A percentile compares a stretch with the other conserved stretches of the same genome.
Conservation (phyloP, 2,329 filamentous ascomycete species). For the Fusarium falciforme region DNA sequence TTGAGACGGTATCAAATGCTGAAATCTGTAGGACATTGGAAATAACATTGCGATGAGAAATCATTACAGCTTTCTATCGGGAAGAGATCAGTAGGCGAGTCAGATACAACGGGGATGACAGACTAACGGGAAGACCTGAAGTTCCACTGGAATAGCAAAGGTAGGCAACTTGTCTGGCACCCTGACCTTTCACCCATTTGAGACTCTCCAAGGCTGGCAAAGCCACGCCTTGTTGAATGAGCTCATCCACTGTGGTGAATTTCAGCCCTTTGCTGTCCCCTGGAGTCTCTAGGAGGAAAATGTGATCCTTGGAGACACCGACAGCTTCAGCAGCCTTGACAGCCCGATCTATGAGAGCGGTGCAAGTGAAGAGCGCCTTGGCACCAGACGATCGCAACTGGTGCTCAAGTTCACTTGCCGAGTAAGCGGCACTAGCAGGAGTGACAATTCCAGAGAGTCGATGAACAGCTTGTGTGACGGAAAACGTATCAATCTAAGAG, state of each 20-base stretch:
- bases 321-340: slow-evolving; percentile 72
- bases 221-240: slow-evolving; percentile 69
- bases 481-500: slow-evolving; percentile 75
- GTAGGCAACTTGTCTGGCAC: slow-evolving; percentile 75
- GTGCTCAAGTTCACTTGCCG: slow-evolving; percentile 73
- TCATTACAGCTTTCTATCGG: slow-evolving; percentile 82
- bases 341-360: slow-evolving; percentile 71
- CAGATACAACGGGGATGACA: background rate
- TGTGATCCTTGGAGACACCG: slow-evolving; percentile 69
- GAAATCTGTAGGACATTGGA: slow-evolving; percentile 76
- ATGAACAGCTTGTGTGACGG: slow-evolving; percentile 78
- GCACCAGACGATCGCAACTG: slow-evolving; percentile 76
- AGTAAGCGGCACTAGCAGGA: slow-evolving; percentile 80
- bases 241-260: slow-evolving; percentile 73
- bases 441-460: slow-evolving; percentile 77
- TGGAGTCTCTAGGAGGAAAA: slow-evolving; percentile 77
- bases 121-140: slow-evolving; percentile 76
- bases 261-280: slow-evolving; percentile 40
- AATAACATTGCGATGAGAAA: slow-evolving; percentile 82
- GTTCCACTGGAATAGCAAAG: slow-evolving; percentile 85
- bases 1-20: slow-evolving; percentile 53
- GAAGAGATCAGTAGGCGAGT: slow-evolving; percentile 45
- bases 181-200: slow-evolving; percentile 72
- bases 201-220: slow-evolving; percentile 64
- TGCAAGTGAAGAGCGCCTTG: slow-evolving; percentile 77